Conservation (phyloP, 2,329 filamentous ascomycete species). For the Diaporthe velutina region DNA sequence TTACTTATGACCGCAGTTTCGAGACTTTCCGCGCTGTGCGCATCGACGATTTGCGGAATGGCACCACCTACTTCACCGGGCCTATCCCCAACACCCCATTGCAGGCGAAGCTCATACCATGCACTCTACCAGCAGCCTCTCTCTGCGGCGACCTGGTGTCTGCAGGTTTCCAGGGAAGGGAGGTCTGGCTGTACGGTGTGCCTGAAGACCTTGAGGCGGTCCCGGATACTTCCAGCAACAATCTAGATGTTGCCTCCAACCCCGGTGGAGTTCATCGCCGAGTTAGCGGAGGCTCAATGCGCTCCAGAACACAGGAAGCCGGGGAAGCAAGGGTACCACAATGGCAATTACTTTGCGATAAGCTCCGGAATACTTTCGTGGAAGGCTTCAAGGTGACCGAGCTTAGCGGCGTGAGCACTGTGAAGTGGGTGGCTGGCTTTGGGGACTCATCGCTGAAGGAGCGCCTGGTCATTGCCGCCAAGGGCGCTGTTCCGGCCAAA, state of each 20-base stretch:
- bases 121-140: slow-evolving; percentile 77
- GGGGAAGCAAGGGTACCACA: slow-evolving; percentile 64
- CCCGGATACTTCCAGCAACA: slow-evolving; percentile 52
- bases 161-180: slow-evolving; percentile 78
- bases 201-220: slow-evolving; percentile 78
- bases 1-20: slow-evolving; percentile 82
- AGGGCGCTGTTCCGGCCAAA: slow-evolving; percentile 73
- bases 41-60: slow-evolving; percentile 80
- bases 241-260: slow-evolving; percentile 41
- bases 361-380: slow-evolving; percentile 77
- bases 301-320: slow-evolving; percentile 54
- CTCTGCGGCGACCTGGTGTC: slow-evolving; percentile 78
- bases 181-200: slow-evolving; percentile 84
- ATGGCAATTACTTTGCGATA: slow-evolving; percentile 78
- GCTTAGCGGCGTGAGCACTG: slow-evolving; percentile 74
- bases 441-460: slow-evolving; percentile 63
- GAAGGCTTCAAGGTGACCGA: slow-evolving; percentile 75
- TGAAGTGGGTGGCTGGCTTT: slow-evolving; percentile 78
- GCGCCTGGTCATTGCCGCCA: slow-evolving; percentile 77
- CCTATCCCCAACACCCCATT: slow-evolving; percentile 67
- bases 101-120: slow-evolving; percentile 73
- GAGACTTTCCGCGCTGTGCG: slow-evolving; percentile 84
- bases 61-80: slow-evolving; percentile 84
- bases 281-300: slow-evolving; percentile 57
- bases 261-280: slow-evolving; percentile 50